Conservation (phyloP, 1,284 basidiomycete genomes). For the Melampsora abietis-canadensis region DNA sequence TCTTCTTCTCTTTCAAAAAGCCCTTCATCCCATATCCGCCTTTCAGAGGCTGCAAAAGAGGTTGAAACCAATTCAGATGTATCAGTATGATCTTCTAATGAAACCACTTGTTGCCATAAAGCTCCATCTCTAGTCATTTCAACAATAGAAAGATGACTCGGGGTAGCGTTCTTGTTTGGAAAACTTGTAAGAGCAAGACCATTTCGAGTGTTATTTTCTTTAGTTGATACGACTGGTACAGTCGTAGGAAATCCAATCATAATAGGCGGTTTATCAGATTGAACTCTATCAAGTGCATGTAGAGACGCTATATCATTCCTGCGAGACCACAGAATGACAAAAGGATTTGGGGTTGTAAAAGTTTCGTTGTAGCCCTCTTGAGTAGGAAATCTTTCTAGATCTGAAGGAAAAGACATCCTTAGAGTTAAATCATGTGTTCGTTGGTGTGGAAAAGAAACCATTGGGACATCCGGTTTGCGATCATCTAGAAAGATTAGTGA, state of each 20-base stretch:
- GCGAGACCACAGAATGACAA: constrained; percentile 29
- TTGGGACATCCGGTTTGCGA: constrained; percentile 14
- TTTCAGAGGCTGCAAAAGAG: neutral
- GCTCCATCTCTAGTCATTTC: constrained; percentile 24
- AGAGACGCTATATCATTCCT: constrained; percentile 21
- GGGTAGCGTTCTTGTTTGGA: neutral
- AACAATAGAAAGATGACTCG: constrained; percentile 9
- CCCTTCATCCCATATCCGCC: neutral
- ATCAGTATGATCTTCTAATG: neutral
- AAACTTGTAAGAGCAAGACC: constrained; percentile 11
- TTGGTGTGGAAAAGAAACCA: constrained; percentile 10
- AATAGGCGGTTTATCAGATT: constrained; percentile 11
- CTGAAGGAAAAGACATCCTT: constrained; percentile 15
- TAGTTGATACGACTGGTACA: constrained; percentile 8
- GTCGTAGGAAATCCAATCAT: constrained; percentile 5
- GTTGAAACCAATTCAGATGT: neutral
- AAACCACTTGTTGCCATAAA: constrained; percentile 25
- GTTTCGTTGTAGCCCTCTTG: neutral
- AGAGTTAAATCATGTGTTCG: constrained; percentile 30
- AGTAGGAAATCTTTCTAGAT: constrained; percentile 1
- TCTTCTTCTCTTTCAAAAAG: constrained; percentile 5
- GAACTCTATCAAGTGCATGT: neutral
- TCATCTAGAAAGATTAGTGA: constrained; percentile 21
- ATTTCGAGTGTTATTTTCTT: neutral
- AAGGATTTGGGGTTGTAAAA: neutral